Conservation (phyloP, 495 filamentous ascomycete genomes). For the Jackrogersella multiformis region DNA sequence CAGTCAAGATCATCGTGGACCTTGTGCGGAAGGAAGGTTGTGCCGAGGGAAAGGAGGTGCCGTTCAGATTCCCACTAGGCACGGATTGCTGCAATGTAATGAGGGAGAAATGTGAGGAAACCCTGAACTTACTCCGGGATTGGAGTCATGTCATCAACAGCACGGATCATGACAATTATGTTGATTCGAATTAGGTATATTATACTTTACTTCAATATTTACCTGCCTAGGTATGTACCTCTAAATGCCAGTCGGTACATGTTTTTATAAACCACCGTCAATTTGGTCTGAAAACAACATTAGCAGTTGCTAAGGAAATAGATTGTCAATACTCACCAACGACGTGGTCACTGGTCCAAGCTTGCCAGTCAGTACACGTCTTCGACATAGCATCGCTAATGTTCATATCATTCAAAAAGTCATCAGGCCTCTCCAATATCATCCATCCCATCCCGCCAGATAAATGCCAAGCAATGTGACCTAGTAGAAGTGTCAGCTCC, state of each 20-base stretch:
- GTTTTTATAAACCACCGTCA: slow-evolving; percentile 61
- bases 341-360: slow-evolving; percentile 55
- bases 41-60: slow-evolving; percentile 51
- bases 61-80: slow-evolving; percentile 57
- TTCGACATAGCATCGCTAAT: slow-evolving; percentile 46
- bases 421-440: slow-evolving; percentile 56
- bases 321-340: slow-evolving; percentile 20
- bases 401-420: slow-evolving; percentile 38
- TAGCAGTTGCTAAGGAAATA: too few species aligned
- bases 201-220: too few species aligned
- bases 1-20: slow-evolving; percentile 57
- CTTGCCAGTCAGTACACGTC: slow-evolving; percentile 60
- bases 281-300: slow-evolving; percentile 54
- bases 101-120: slow-evolving; percentile 46
- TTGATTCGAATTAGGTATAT: neutral
- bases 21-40: slow-evolving; percentile 54
- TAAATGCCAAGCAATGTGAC: slow-evolving; percentile 67
- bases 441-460: slow-evolving; percentile 58
- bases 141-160: slow-evolving; percentile 51
- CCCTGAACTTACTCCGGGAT: slow-evolving; percentile 49
- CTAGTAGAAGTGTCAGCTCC: neutral
- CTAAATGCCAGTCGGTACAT: too few species aligned
- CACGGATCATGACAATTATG: slow-evolving; percentile 49
- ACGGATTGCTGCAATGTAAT: slow-evolving; percentile 53
- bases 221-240: too few species aligned